These are phyloP conservation scores for Syzygium aqueum DNA, from an alignment of 345 rosid species.

Conservation along the genomic window DNA sequence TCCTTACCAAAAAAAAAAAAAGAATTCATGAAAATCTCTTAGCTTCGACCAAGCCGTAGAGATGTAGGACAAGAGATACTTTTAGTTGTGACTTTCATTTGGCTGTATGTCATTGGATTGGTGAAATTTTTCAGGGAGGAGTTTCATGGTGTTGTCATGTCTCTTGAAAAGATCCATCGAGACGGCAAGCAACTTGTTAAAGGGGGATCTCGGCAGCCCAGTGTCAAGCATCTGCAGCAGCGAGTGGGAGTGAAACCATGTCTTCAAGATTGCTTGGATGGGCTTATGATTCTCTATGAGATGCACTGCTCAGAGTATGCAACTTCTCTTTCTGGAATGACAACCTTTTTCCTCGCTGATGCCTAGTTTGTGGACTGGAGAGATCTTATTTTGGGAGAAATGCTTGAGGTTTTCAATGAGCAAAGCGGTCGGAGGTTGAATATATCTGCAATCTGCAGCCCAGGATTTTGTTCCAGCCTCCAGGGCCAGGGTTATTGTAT, in stretches of 20 bases:
- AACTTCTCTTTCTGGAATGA: background rate
- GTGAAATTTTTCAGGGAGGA: slow-evolving; percentile 36
- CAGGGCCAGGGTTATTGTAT: background rate
- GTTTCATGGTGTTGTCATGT: slow-evolving; percentile 38
- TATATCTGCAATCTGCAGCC: background rate
- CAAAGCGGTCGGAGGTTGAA: background rate
- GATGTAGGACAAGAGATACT: background rate
- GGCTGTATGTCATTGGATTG: background rate
- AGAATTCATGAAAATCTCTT: background rate
- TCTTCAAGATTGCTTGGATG: slow-evolving; percentile 61
- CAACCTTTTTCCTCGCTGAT: background rate
- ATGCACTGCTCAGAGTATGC: slow-evolving; percentile 73
- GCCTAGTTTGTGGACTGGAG: background rate
- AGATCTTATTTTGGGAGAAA: background rate
- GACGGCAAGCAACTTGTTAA: slow-evolving; percentile 46
- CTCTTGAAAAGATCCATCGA: slow-evolving; percentile 40
- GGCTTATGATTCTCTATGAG: slow-evolving; percentile 52
- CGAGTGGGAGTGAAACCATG: slow-evolving; percentile 65
- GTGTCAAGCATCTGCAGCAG: slow-evolving; percentile 35
- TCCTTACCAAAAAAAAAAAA: background rate
- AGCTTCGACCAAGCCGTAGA: background rate
- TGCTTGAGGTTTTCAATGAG: background rate
- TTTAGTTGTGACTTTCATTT: background rate
- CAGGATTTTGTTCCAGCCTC: background rate
- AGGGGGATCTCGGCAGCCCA: slow-evolving; percentile 33